phyloP scores from a whole-genome alignment of 2,329 filamentous ascomycete species.

The Coniochaeta ligniaria region DNA sequence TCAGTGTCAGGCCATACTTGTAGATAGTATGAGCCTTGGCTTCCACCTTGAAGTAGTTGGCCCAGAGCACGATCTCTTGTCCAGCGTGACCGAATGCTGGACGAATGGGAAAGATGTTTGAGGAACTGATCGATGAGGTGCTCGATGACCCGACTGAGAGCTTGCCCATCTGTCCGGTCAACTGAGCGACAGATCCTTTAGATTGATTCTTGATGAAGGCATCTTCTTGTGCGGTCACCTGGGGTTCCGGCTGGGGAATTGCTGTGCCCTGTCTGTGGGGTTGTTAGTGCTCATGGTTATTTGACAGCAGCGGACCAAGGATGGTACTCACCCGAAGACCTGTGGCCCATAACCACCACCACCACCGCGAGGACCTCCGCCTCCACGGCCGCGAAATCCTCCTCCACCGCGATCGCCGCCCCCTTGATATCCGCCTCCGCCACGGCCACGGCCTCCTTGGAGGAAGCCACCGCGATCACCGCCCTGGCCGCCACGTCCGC shows the following conservation, averaged over 20 bases:
- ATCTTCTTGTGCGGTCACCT: slow-evolving; percentile 18
- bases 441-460: not conserved
- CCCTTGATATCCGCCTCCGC: not conserved
- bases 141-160: slow-evolving; percentile 16
- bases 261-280: slow-evolving; percentile 7
- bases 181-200: slow-evolving; percentile 13
- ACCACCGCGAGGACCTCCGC: not conserved
- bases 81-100: slow-evolving; percentile 43
- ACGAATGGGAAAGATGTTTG: slow-evolving; percentile 32
- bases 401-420: slow-evolving; percentile 1
- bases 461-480: not conserved
- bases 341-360: slow-evolving; percentile 8
- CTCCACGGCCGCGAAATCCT: not conserved
- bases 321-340: slow-evolving; percentile 23
- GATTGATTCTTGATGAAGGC: slow-evolving; percentile 16
- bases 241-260: slow-evolving; percentile 18
- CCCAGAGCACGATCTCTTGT: slow-evolving; percentile 35
- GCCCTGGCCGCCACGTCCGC: not conserved
- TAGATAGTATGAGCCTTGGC: slow-evolving; percentile 27
- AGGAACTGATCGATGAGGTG: slow-evolving; percentile 12
- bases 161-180: slow-evolving; percentile 28
- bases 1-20: slow-evolving; percentile 37
- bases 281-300: not conserved
- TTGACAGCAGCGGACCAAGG: not conserved
- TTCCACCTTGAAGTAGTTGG: slow-evolving; percentile 45